Percentiles rank a stretch among this genome's conserved stretches.
Conservation (phyloP, 306 rosid genomes). For the Parietaria judaica region DNA sequence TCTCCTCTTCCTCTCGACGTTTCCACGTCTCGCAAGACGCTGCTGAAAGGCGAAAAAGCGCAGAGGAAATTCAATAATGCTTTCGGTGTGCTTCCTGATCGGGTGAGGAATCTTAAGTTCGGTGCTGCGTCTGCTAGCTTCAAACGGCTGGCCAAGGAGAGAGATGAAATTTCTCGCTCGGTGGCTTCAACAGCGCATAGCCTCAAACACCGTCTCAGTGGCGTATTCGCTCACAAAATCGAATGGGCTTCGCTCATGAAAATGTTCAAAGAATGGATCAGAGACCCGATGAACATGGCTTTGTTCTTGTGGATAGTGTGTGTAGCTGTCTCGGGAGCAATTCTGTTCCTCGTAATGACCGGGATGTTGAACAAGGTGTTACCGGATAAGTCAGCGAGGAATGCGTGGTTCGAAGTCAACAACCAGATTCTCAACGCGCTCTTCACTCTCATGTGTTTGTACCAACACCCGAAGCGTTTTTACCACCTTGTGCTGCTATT, state of each 20-base stretch:
- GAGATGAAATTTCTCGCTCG: slow-evolving; percentile 61
- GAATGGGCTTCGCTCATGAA: slow-evolving; percentile 53
- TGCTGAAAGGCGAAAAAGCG: slow-evolving; percentile 33
- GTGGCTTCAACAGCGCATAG: slow-evolving; percentile 34
- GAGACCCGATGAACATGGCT: slow-evolving; percentile 79
- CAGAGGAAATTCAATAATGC: slow-evolving; percentile 26
- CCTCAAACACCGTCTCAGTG: slow-evolving; percentile 37
- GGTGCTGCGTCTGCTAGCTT: slow-evolving; percentile 72
- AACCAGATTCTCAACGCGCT: slow-evolving; percentile 91
- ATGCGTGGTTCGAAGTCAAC: slow-evolving; percentile 84
- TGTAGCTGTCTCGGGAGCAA: slow-evolving; percentile 89
- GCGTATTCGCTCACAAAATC: slow-evolving; percentile 49
- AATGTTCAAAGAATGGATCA: slow-evolving; percentile 59
- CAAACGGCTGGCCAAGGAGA: slow-evolving; percentile 42
- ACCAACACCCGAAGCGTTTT: slow-evolving; percentile 73
- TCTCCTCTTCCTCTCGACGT: slow-evolving; percentile 34
- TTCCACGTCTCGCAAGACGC: slow-evolving; percentile 32
- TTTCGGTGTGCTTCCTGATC: slow-evolving; percentile 27
- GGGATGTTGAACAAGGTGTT: slow-evolving; percentile 72
- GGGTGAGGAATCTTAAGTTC: slow-evolving; percentile 39
- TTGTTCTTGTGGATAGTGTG: slow-evolving; percentile 58
- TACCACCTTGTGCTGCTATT: slow-evolving; percentile 74
- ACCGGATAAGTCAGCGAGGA: slow-evolving; percentile 54
- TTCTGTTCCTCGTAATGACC: slow-evolving; percentile 84
- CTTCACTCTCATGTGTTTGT: slow-evolving; percentile 87